phyloP scores from a whole-genome alignment of 805 yeast genomes.

The Candida fluviatilis region DNA sequence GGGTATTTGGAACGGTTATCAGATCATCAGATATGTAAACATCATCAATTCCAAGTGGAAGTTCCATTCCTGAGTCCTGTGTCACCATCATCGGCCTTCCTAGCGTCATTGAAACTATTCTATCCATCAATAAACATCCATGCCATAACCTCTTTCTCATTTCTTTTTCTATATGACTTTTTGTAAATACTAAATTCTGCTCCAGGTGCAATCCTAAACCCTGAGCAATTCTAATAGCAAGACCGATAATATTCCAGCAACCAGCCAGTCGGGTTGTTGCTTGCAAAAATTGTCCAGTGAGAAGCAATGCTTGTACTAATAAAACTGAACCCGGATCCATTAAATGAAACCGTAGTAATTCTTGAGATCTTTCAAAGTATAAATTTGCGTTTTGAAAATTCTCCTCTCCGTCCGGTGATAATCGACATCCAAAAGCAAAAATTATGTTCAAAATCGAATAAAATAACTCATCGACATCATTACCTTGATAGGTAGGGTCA shows the following conservation, averaged over 20 bases:
- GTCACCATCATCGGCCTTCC: conserved; percentile 21
- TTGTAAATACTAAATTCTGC: conserved; percentile 3
- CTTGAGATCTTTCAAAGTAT: conserved; percentile 18
- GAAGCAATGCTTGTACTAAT: conserved; percentile 18
- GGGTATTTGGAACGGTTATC: conserved; percentile 8
- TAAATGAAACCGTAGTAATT: conserved; percentile 14
- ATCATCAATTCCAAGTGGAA: conserved; percentile 17
- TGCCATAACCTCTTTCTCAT: conserved; percentile 21
- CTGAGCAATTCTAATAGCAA: conserved; percentile 10
- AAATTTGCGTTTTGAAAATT: conserved; percentile 9
- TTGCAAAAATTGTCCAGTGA: conserved; percentile 20
- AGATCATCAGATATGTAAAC: conserved; percentile 11
- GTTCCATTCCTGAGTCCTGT: conserved; percentile 9
- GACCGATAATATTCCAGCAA: conserved; percentile 14
- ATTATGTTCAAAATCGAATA: conserved; percentile 19
- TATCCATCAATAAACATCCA: conserved; percentile 21
- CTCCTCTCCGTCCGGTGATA: conserved; percentile 7
- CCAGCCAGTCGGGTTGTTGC: conserved; percentile 18
- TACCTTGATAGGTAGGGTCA: not conserved
- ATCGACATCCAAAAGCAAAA: conserved; percentile 18
- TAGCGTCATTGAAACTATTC: conserved; percentile 19
- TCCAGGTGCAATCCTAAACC: conserved; percentile 11
- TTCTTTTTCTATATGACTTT: conserved; percentile 14
- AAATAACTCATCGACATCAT: conserved; percentile 14
- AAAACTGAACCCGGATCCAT: conserved; percentile 18